Conservation (phyloP, 257 asterid species). For the Nicotiana obtusifolia region DNA sequence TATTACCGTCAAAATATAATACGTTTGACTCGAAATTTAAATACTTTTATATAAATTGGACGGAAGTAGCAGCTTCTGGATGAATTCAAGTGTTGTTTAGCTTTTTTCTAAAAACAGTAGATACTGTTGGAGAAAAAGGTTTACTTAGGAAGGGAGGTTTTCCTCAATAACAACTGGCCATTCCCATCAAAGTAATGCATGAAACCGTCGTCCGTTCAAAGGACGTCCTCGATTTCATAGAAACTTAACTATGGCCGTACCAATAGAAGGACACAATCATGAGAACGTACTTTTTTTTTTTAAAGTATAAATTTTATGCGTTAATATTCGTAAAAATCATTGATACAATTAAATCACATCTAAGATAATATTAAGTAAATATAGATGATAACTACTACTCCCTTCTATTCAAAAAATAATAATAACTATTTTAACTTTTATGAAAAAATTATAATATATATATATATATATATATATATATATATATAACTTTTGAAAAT, state of each 20-base stretch:
- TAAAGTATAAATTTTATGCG: neutral
- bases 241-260: neutral
- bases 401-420: too few species aligned
- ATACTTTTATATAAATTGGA: too few species aligned
- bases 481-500: too few species aligned
- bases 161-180: neutral
- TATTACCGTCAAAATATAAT: too few species aligned
- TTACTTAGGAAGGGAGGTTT: slow-evolving; percentile 31
- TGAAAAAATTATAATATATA: too few species aligned
- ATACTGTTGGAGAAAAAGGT: neutral
- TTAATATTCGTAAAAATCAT: neutral
- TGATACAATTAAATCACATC: neutral
- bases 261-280: neutral
- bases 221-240: neutral
- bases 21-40: too few species aligned
- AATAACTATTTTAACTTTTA: too few species aligned
- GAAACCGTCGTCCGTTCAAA: neutral
- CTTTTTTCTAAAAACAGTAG: neutral
- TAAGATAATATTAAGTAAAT: neutral
- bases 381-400: neutral
- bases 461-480: too few species aligned
- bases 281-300: neutral
- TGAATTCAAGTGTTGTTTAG: neutral
- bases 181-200: neutral
- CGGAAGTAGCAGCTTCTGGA: neutral